These are phyloP conservation scores for Amanita phalloides DNA, from an alignment of 768 basidiomycete genomes.

Conservation along the genomic window DNA sequence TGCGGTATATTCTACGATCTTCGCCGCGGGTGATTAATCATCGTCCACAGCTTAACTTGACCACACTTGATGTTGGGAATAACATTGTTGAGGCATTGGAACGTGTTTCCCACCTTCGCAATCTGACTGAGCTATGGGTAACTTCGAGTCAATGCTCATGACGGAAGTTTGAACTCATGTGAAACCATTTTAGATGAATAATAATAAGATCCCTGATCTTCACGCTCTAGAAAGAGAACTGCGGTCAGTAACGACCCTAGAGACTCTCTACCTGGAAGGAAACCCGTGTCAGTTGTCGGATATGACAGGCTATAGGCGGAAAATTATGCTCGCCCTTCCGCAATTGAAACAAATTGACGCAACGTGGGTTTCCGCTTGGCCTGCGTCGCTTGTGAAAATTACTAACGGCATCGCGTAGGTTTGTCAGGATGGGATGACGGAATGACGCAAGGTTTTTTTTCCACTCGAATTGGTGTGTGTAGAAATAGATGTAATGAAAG, in stretches of 20 bases:
- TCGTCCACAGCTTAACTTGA: conserved; percentile 44
- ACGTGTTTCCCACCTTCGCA: conserved; percentile 64
- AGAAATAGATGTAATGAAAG: not conserved
- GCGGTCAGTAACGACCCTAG: conserved; percentile 43
- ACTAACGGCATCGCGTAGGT: not conserved
- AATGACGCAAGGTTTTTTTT: not conserved
- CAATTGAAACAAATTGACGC: conserved; percentile 94
- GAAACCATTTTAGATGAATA: conserved; percentile 56
- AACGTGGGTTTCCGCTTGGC: conserved; percentile 51
- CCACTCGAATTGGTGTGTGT: not conserved
- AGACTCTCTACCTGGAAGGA: conserved; percentile 90
- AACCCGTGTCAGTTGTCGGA: conserved; percentile 86
- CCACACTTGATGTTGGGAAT: conserved; percentile 78
- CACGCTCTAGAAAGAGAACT: conserved; percentile 60
- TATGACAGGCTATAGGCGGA: conserved; percentile 72
- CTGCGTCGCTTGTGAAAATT: not conserved
- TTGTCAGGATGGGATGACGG: not conserved
- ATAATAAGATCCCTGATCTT: conserved; percentile 75
- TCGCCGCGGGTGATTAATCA: not conserved
- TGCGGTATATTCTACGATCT: conserved; percentile 22
- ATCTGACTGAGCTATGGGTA: conserved; percentile 94
- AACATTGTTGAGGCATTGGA: conserved; percentile 78
- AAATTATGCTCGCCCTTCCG: conserved; percentile 80
- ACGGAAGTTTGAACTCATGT: not conserved
- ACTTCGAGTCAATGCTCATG: conserved; percentile 12